Percentiles rank a stretch among this genome's conserved stretches.
Evolutionary conservation across 2,329 filamentous ascomycete genomes (phyloP).

Genomic region (Exutisphaerella laricina): DNA sequence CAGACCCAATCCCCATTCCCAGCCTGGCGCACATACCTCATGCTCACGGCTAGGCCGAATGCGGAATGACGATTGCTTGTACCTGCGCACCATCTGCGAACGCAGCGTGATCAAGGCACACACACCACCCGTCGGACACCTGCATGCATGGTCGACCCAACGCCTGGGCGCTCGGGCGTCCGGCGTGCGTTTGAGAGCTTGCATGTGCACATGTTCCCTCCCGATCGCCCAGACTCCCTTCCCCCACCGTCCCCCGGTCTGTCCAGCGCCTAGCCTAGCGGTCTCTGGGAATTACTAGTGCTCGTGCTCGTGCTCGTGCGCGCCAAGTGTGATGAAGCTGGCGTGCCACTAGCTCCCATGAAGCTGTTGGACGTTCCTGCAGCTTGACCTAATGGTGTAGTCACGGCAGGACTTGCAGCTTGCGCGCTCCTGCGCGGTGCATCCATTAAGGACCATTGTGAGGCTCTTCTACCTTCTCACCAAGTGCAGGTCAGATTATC

Average conservation of each 20-base stretch:
- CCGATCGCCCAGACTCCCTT: no score
- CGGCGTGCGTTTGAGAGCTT: conserved; percentile 24
- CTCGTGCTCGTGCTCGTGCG: conserved; percentile 20
- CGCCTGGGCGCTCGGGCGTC: conserved; percentile 23
- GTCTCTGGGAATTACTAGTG: no score
- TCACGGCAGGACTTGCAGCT: conserved; percentile 16
- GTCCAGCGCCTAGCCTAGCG: no score
- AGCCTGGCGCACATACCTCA: conserved; percentile 9
- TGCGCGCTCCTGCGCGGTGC: conserved; percentile 9
- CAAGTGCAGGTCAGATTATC: not conserved
- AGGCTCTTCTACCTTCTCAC: conserved; percentile 7
- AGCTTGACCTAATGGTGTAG: conserved; percentile 6
- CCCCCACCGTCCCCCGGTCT: no score
- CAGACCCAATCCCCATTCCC: conserved; percentile 11
- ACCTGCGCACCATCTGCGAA: conserved; percentile 32
- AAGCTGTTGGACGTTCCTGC: conserved; percentile 12
- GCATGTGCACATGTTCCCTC: conserved; percentile 19
- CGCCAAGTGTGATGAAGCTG: conserved; percentile 8
- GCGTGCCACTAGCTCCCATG: conserved; percentile 17
- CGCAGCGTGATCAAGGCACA: conserved; percentile 28
- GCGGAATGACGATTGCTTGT: conserved; percentile 19
- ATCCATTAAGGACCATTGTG: conserved; percentile 8
- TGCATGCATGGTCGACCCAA: conserved; percentile 26
- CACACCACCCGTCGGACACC: conserved; percentile 25
- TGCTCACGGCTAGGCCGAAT: conserved; percentile 13